Evolutionary conservation across 2,329 filamentous ascomycete genomes (phyloP), one percentile per base, ranked within the genome.

Genomic region (Oidium heveae): DNA sequence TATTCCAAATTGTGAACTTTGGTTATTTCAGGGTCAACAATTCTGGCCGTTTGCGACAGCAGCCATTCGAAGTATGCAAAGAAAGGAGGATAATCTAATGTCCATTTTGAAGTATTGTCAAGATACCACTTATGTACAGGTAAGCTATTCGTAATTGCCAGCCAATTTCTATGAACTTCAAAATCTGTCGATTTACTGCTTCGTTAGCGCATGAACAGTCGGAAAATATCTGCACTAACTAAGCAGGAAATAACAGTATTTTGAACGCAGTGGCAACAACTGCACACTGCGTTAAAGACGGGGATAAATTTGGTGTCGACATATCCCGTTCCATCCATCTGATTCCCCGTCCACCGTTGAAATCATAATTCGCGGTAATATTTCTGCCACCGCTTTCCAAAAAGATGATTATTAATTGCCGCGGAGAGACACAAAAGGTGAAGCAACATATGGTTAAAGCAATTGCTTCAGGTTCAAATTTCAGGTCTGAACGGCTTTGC

Each of bases 71-170:
- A 95, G 66, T 84, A 88, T 61, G 91, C 91, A 65, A 98, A 98
- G 70, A 96, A 95, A 8, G 91, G 91, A 34, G 91, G 91, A 66
- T 98, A 98, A 70, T 98, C 91, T 64, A 98, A 81, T 0, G 91
- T 98, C 91, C 91, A 98, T 86, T 96, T 86, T 56, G 91, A 98
- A 1, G 88, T 94, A 70, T 88, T 83, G 73, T 98, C 91, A 65
- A 82, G 88, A 69, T 98, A 98, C 91, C 91, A 98, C 61, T 93
- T 74, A 67, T 84, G 79, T 53, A 88, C 69, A 2, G 89, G 85
- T 20, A 96, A 74, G 58, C 84, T 94, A 69, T 94, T 75, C 4
- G 91, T 96, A 61, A 96, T 86, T 59, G 91, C 91, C 43, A 98
- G 79, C 91, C 91, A 98, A 72, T 98, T 98, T 60, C 91, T 82